Evolutionary conservation across 805 yeast genomes (phyloP), one percentile per base, ranked within the genome.

Genomic region (Candida ponderosae): DNA sequence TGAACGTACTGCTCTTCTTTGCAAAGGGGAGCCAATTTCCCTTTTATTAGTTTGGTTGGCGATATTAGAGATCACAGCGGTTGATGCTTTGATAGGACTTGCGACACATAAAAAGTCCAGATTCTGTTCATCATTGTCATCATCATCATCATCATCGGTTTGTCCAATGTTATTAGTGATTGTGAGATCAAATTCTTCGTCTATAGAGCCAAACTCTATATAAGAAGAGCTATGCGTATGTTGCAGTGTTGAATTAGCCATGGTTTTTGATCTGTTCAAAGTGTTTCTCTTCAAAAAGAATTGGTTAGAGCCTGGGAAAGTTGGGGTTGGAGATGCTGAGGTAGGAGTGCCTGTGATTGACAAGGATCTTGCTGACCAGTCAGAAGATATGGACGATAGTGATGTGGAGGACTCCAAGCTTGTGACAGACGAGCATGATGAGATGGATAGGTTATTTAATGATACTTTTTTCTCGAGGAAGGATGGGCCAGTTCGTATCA

Each of bases 21-120:
- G 72, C 34, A 65, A 41, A n/a, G 68, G 70, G 3, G 70, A 60
- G 1, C 67, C 66, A 20, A 56, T 45, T 35, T 58, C 62, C 35
- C 60, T 48, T 41, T 55, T 58, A 24, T 34, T 28, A 21, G 47
- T 34, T 33, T 34, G 30, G 10, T 34, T 29, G 13, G 32, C 40
- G 18, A 14, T 15, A 5, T 27, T 46, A 7, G 31, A 33, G 7
- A 45, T 41, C 3, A 38, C 43, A 28, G 27, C 20, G 20, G 35
- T 39, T 40, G 46, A 43, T 17, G 50, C 50, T 13, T 34, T 42
- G 16, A 49, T 43, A 18, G 60, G 59, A 8, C 59, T 52, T 6
- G 57, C 50, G 11, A 48, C 50, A 32, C 54, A 56, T 6, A 52
- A 35, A 17, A 35, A 41, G 24, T 53, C 58, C 14, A 53, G 33